Percentiles rank a stretch among this genome's conserved stretches.
Conservation (phyloP, 495 filamentous ascomycete species). For the Aspergillus steynii region DNA sequence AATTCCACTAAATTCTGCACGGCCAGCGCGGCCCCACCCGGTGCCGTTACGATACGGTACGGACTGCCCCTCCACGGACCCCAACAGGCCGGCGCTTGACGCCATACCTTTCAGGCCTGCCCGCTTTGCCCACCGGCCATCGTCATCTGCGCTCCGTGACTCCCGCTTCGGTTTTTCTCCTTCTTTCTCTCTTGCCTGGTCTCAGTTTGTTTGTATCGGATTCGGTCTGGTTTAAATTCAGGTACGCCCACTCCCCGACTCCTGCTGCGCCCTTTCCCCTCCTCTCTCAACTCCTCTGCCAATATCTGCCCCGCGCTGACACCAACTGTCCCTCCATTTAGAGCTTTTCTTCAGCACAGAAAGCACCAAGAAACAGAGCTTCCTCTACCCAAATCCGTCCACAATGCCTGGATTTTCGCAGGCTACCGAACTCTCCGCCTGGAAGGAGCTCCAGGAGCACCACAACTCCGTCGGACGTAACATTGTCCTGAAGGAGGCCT, state of each 20-base stretch:
- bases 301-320: conserved; percentile 39
- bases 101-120: conserved; percentile 19
- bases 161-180: conserved; percentile 18
- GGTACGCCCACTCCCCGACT: conserved; percentile 7
- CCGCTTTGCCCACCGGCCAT: conserved; percentile 8
- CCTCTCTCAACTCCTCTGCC: conserved; percentile 6
- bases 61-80: conserved; percentile 36
- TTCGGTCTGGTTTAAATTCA: conserved; percentile 1
- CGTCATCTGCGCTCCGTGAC: conserved; percentile 21
- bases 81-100: conserved; percentile 42
- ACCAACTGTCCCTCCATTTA: conserved; percentile 16
- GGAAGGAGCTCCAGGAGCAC: conserved; percentile 87
- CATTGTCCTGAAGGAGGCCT: conserved; percentile 90
- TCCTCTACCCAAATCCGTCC: conserved; percentile 16
- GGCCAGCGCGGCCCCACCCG: conserved; percentile 31
- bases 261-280: conserved; percentile 6
- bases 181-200: conserved; percentile 10
- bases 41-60: not conserved
- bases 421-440: conserved; percentile 77
- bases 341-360: not conserved
- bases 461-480: conserved; percentile 78
- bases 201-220: conserved; percentile 11
- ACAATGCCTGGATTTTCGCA: conserved; percentile 66
- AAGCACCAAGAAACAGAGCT: not conserved
- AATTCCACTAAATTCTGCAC: conserved; percentile 7